Percentiles rank a stretch among this genome's conserved stretches.
Evolutionary conservation across 116 monocot genomes (phyloP).

Genomic region (Iris pallida): DNA sequence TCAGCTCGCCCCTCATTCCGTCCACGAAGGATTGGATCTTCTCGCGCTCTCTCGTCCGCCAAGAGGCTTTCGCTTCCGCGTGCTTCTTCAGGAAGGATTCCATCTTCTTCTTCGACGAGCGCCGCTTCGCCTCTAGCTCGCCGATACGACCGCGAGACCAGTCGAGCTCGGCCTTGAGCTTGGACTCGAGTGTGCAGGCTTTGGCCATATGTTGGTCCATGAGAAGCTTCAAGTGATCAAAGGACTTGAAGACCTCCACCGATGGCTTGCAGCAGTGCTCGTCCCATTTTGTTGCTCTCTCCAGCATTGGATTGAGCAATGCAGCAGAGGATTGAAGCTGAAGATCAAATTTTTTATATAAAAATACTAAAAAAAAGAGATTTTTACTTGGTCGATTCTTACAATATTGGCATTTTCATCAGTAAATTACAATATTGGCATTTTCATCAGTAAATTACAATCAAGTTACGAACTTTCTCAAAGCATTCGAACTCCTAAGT

Average conservation of each 20-base stretch:
- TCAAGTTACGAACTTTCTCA: too few species aligned
- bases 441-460: too few species aligned
- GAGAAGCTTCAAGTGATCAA: conserved; percentile 31
- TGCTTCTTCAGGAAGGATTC: conserved; percentile 50
- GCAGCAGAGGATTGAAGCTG: conserved; percentile 17
- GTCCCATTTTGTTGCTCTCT: conserved; percentile 88
- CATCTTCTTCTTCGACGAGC: conserved; percentile 42
- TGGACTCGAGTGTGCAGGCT: conserved; percentile 19
- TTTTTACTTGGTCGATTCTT: too few species aligned
- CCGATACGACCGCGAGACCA: conserved; percentile 35
- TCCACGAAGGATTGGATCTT: conserved; percentile 46
- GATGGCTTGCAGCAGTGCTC: conserved; percentile 20
- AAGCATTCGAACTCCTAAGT: too few species aligned
- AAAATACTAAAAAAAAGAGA: too few species aligned
- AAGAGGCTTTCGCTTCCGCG: conserved; percentile 44
- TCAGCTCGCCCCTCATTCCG: conserved; percentile 54
- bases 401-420: too few species aligned
- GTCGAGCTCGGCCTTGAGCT: conserved; percentile 48
- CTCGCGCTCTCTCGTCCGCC: conserved; percentile 43
- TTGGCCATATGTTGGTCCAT: conserved; percentile 36
- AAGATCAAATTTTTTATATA: background rate
- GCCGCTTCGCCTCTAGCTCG: conserved; percentile 45
- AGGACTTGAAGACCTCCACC: conserved; percentile 21
- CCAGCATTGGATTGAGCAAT: conserved; percentile 43
- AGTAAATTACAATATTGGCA: too few species aligned